Base-by-base conservation (phyloP, 768 basidiomycete species). In the Kwoniella heveanensis region DNA sequence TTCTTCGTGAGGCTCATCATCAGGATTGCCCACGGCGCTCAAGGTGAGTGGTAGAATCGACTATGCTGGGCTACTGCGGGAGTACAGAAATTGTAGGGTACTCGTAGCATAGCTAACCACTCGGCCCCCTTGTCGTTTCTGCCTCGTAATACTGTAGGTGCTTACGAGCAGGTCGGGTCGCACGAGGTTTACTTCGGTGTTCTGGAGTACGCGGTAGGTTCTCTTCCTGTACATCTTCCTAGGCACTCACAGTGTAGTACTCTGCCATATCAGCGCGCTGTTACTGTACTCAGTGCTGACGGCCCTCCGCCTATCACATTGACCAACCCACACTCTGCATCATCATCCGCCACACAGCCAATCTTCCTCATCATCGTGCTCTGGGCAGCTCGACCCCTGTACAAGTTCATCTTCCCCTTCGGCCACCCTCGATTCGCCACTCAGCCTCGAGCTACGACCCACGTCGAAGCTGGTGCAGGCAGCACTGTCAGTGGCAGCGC, bases 351-450 rank as follows among this genome's bases (percentile, higher is more conserved):
- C n/a, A n/a, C n/a, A n/a, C n/a, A 72, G 71, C 71, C 71, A 2
- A 63, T 72, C 68, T 55, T 72, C 57, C 54, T 67, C 51, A 64
- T 72, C 54, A 37, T 70, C 46, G 47, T 59, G 49, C 57, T 72
- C 10, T 72, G 71, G 71, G 71, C 71, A 26, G 57, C 39, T 30
- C 54, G 62, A 60, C 71, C 71, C 12, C 64, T 72, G 9, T 59
- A 60, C 57, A 67, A 60, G 39, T 72, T 69, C 68, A 56, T 72
- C 61, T 72, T 72, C 68, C 71, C 71, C 8, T 58, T 69, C 29
- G 71, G 68, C n/a, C 68, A 72, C 53, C 59, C 53, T 48, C 62
- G 48, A 57, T 57, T 32, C 24, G 39, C 44, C 25, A 22, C 55
- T 13, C 30, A 57, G 27, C 19, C 37, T 26, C 22, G 39, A 44